phyloP scores from a whole-genome alignment of 805 yeast genomes.

The Candida morakotiae region DNA sequence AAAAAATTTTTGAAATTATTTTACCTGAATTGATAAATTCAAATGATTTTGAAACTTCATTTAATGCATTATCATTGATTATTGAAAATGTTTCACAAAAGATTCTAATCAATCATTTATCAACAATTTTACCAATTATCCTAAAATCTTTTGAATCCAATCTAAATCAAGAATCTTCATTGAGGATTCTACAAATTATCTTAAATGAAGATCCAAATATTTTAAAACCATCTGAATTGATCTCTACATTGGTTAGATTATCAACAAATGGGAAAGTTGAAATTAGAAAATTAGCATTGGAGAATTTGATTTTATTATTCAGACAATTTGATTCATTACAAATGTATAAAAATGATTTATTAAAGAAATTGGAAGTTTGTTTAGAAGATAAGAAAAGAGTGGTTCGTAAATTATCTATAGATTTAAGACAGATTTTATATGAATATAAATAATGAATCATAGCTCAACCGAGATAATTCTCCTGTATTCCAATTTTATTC shows the following conservation, averaged over 20 bases:
- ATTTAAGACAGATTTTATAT: conserved; percentile 72
- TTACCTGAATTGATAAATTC: conserved; percentile 53
- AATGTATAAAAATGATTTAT: conserved; percentile 38
- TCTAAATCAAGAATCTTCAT: conserved; percentile 51
- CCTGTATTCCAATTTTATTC: no score
- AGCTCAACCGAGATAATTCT: no score
- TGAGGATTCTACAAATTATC: conserved; percentile 52
- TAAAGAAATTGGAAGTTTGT: conserved; percentile 43
- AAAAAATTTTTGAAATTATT: conserved; percentile 62
- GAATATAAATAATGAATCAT: conserved; percentile 34
- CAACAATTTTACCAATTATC: conserved; percentile 64
- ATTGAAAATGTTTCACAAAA: conserved; percentile 60
- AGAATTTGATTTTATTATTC: conserved; percentile 46
- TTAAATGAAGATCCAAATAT: conserved; percentile 52
- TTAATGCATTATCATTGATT: conserved; percentile 65
- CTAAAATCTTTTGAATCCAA: conserved; percentile 55
- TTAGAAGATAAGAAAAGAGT: conserved; percentile 72
- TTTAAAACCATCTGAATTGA: conserved; percentile 46
- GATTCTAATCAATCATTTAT: conserved; percentile 62
- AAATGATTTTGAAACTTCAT: conserved; percentile 46
- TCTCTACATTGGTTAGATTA: conserved; percentile 43
- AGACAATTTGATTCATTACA: conserved; percentile 22
- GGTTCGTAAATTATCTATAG: conserved; percentile 74
- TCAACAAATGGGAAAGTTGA: conserved; percentile 18
- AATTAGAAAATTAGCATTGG: conserved; percentile 55